Base-by-base conservation (phyloP, 1,284 basidiomycete species). In the Vanrija sp. region DNA sequence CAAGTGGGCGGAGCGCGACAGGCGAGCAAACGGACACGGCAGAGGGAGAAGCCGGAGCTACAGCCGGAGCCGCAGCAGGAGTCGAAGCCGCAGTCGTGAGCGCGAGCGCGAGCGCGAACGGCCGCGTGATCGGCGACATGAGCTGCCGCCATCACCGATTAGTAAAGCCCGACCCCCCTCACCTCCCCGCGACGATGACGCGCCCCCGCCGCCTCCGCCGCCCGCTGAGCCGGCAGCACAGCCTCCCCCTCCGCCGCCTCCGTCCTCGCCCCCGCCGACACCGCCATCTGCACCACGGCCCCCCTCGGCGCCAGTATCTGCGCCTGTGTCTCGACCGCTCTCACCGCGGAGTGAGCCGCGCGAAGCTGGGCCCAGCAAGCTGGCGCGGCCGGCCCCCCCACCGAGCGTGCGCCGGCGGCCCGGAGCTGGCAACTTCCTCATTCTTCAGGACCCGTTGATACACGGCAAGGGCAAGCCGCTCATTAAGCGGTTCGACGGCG, bases 401-500 rank as follows among this genome's bases (percentile, higher is more conserved):
- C 38, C 66, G 7, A 63, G 66, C 39, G 59, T 62, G 1, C 44
- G 29, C 16, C 61, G 64, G 2, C 61, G 71, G 18, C 61, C 65
- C 5, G 65, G 65, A 8, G 39, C 54, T 3, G 71, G 72, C 15
- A 70, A 63, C 50, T 74, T 55, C 43, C 43, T 64, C 6, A 40
- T 61, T 40, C 54, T 65, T 34, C 44, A 55, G 34, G 57, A 67
- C 43, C 52, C 65, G 25, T 51, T 48, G 25, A 46, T 38, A 6
- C 40, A n/a, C 19, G 46, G 45, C 16, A 57, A 46, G 14, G 46
- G 46, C 21, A 66, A 67, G 50, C 64, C 65, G 46, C 46, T 55
- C 12, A 55, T 65, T n/a, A 66, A 66, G 66, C 60, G 74, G 38
- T 57, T 63, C 6, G 74, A 76, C 38, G 74, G 74, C 19, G 58